These are phyloP conservation scores for Paraglomus occultum DNA, from an alignment of 192 early-diverging fungal genomes.

Conservation along the genomic window DNA sequence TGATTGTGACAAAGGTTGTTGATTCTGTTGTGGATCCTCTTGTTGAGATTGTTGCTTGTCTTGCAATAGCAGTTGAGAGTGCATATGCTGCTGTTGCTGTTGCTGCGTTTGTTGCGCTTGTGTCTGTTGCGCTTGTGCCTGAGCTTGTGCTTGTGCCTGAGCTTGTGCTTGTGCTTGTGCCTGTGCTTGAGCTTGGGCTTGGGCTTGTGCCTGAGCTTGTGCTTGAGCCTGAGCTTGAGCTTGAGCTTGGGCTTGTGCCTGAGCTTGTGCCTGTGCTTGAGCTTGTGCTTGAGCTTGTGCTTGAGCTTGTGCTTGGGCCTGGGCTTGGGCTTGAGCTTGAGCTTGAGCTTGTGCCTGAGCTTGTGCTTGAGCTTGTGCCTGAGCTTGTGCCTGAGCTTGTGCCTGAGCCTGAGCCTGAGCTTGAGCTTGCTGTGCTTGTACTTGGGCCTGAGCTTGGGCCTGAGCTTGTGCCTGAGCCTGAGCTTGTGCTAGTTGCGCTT, in stretches of 20 bases:
- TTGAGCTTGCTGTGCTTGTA: background rate
- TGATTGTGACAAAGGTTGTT: background rate
- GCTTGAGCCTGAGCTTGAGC: background rate
- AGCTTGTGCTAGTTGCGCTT: background rate
- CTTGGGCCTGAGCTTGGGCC: background rate
- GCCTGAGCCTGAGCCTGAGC: too few relatives aligned
- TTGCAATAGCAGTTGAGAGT: conserved; percentile 3
- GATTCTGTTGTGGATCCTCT: conserved; percentile 5
- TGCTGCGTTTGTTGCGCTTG: background rate
- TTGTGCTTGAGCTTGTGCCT: conserved; percentile 1
- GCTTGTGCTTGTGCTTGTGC: background rate
- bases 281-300: background rate
- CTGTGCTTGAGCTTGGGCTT: too few relatives aligned
- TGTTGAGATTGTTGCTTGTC: background rate
- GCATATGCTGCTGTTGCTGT: conserved; percentile 12
- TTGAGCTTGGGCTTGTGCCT: background rate
- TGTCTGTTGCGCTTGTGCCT: background rate
- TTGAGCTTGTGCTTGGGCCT: background rate
- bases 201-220: background rate
- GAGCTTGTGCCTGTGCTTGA: background rate
- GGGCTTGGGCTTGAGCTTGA: background rate
- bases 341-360: background rate
- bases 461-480: background rate
- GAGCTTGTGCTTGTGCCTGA: background rate
- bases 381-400: conserved; percentile 1